These are phyloP conservation scores for Botrytis fragariae DNA, from an alignment of 2,329 filamentous ascomycete genomes.

Conservation along the genomic window DNA sequence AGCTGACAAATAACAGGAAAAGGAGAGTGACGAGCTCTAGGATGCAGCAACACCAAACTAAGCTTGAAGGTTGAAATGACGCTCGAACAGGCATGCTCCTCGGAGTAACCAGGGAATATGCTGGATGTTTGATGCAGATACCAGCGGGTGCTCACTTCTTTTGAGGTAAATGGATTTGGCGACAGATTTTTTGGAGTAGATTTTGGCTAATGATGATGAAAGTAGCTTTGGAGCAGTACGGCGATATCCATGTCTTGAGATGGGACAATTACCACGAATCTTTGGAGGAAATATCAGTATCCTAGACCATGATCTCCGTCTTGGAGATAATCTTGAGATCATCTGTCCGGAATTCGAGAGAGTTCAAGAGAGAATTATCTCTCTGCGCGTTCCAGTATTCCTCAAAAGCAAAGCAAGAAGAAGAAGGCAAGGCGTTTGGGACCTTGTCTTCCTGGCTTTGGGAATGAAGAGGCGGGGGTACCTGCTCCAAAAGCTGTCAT, in stretches of 20 bases:
- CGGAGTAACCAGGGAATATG: not conserved
- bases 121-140: conserved; percentile 47
- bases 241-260: conserved; percentile 45
- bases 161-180: conserved; percentile 54
- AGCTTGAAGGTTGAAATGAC: not conserved
- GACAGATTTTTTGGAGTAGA: conserved; percentile 49
- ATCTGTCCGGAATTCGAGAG: conserved; percentile 54
- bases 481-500: not conserved
- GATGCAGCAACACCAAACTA: not conserved
- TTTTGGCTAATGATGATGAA: conserved; percentile 50
- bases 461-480: conserved; percentile 30
- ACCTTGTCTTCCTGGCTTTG: conserved; percentile 48
- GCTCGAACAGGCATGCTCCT: not conserved
- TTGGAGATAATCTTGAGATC: conserved; percentile 42
- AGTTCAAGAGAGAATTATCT: conserved; percentile 49
- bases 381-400: conserved; percentile 39
- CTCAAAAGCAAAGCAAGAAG: conserved; percentile 45
- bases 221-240: conserved; percentile 29
- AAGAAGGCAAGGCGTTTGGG: conserved; percentile 48
- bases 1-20: not conserved
- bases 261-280: conserved; percentile 58
- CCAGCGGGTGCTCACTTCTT: conserved; percentile 57
- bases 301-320: not conserved
- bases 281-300: conserved; percentile 42
- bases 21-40: not conserved